Evolutionary conservation across 2,329 filamentous ascomycete genomes (phyloP).

Genomic region (Fusarium buharicum): DNA sequence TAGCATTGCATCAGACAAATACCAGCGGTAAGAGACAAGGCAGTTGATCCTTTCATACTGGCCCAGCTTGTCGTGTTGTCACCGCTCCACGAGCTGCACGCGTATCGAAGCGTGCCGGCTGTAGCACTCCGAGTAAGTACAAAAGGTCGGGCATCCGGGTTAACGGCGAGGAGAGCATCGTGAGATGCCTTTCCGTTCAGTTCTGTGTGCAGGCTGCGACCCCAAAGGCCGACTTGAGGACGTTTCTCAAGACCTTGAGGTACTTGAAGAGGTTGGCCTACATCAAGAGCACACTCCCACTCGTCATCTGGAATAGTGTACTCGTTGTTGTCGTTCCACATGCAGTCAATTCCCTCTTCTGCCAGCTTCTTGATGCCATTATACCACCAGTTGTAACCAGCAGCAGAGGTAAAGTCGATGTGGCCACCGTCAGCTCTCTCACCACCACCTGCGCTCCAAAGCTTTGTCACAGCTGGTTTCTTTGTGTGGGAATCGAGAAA

Average conservation of each 20-base stretch:
- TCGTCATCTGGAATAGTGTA: slow-evolving; percentile 73
- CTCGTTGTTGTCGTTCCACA: slow-evolving; percentile 86
- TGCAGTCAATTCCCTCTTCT: slow-evolving; percentile 73
- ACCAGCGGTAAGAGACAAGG: slow-evolving; percentile 73
- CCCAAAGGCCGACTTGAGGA: slow-evolving; percentile 73
- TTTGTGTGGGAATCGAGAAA: slow-evolving; percentile 69
- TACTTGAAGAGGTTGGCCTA: slow-evolving; percentile 48
- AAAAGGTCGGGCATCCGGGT: slow-evolving; percentile 70
- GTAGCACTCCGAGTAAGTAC: slow-evolving; percentile 77
- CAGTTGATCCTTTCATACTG: slow-evolving; percentile 77
- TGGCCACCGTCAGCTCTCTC: slow-evolving; percentile 76
- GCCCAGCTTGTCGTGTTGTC: slow-evolving; percentile 81
- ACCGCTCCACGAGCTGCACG: slow-evolving; percentile 77
- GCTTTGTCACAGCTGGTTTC: slow-evolving; percentile 65
- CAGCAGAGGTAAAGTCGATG: slow-evolving; percentile 76
- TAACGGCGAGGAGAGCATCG: slow-evolving; percentile 69
- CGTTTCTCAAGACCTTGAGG: slow-evolving; percentile 51
- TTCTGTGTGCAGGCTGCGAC: slow-evolving; percentile 74
- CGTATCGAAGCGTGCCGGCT: slow-evolving; percentile 75
- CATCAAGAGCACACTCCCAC: slow-evolving; percentile 70
- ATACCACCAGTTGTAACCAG: slow-evolving; percentile 77
- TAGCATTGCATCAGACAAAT: slow-evolving; percentile 76
- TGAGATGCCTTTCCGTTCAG: slow-evolving; percentile 77
- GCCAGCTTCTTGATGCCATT: slow-evolving; percentile 72
- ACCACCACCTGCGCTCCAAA: slow-evolving; percentile 79